Base-by-base conservation (phyloP, 2,329 filamentous ascomycete genomes). In the Lasiodiplodia hormozganensis region DNA sequence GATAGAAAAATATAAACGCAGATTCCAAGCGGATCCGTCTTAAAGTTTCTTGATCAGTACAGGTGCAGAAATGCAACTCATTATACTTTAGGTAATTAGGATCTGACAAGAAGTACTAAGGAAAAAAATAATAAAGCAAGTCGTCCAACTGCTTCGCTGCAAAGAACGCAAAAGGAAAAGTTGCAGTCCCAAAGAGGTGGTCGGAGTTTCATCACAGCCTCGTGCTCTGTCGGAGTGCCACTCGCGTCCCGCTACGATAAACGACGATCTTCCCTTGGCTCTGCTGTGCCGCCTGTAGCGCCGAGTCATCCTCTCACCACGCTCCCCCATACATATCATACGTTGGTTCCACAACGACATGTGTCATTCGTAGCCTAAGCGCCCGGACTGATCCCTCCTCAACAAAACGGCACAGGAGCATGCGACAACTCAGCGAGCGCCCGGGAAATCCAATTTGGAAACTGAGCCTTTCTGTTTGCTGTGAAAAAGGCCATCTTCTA, bases 311-410 rank as follows among this genome's bases (percentile, higher is more conserved):
- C 25, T 51, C 40, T 47, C 25, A 51, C 40, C 58, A 51, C 40
- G 28, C 16, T 2, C 5, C 18, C 25, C 38, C 58, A 49, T 51
- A 21, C 25, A 47, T 16, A 51, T 51, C 58, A 51, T 36, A 21
- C 58, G 58, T 49, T 62, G 58, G 58, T 51, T 62, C 58, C 58
- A 62, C 40, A 34, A 38, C 14, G 23, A 23, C 58, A 62, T 51
- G 58, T 62, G 58, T 51, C 58, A 62, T 62, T 62, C 43, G 40
- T 28, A 62, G 25, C 25, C 43, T 28, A 62, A 62, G 58, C 58
- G 58, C 58, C 43, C 43, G 25, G 18, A 10, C 40, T 8, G 25
- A 16, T n/a, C 36, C 28, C 38, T 23, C 23, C 23, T n/a, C 40
- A 49, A 49, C 58, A 62, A 62, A 49, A 34, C 11, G 31, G 31